phyloP scores from a whole-genome alignment of 129 eudicot species.

The Escallonia rubra region DNA sequence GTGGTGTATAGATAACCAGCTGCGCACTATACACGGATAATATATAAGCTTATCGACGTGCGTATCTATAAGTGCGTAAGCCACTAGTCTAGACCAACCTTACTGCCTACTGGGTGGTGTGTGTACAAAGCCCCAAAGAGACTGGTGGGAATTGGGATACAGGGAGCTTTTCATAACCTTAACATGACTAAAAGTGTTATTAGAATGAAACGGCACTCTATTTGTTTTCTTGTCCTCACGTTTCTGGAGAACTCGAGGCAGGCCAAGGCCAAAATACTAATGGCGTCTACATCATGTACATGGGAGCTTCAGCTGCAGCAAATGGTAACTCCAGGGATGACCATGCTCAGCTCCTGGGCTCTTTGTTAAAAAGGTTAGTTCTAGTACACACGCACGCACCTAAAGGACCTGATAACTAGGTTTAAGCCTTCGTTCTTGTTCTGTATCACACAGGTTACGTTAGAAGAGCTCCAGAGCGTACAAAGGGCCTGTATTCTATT shows the following conservation, averaged over 20 bases:
- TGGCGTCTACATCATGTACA: constrained; percentile 64
- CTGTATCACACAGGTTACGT: too few relatives aligned
- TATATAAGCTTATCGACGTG: neutral
- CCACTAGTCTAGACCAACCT: neutral
- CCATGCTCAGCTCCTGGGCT: constrained; percentile 47
- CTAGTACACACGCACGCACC: neutral
- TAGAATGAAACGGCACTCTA: constrained; percentile 23
- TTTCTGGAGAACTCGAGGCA: constrained; percentile 15
- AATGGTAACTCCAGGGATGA: constrained; percentile 22
- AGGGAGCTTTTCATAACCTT: neutral
- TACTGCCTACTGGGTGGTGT: too few relatives aligned
- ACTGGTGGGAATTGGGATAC: neutral
- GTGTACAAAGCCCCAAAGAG: constrained; percentile 7
- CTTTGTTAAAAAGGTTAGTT: constrained; percentile 38
- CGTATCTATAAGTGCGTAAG: neutral
- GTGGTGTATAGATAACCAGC: constrained; percentile 1
- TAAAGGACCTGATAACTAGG: neutral
- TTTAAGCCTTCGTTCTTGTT: neutral
- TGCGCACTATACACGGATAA: neutral
- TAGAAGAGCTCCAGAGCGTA: too few relatives aligned
- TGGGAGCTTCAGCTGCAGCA: constrained; percentile 50
- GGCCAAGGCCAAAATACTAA: constrained; percentile 24
- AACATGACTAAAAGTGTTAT: constrained; percentile 1
- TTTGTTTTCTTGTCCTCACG: constrained; percentile 19
- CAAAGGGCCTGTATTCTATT: neutral